Evolutionary conservation across 768 basidiomycete genomes (phyloP), one percentile per base, ranked within the genome.

Genomic region (Suillus luteus): DNA sequence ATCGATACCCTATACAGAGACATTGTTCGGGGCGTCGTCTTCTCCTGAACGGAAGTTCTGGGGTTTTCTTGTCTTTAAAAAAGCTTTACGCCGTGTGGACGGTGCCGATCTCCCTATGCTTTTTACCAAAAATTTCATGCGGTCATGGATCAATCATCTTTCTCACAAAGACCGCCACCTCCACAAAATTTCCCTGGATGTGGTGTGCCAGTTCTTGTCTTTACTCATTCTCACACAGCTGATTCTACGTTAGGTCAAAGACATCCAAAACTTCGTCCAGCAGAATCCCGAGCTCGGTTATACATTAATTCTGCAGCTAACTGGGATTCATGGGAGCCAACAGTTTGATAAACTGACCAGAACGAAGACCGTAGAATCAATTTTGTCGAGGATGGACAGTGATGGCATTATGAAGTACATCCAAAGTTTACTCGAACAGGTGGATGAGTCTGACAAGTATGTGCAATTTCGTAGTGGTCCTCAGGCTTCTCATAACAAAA

Each of bases 71-170:
- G 84, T 96, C 22, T 92, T 98, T 77, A 86, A 89, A 70, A 90
- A 86, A 66, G 87, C 93, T 9, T 79, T 97, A 48, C 83, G 85
- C 17, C 86, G 87, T 43, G 83, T 93, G 37, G 79, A 83, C 17
- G 75, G 85, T 19, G 77, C 84, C 52, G 89, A 86, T 60, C 81
- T 96, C 69, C 90, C 93, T 0, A 88, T 93, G 83, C 80, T 99
- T 40, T 95, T 99, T 74, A 96, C 93, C 22, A 90, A 90, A 70
- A 95, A 97, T 74, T 92, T 97, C 71, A 95, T 98, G 91, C 89
- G 95, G 43, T 90, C 90, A 43, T 96, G 96, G 93, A 96, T 96
- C 64, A 96, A 96, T 72, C 95, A 99, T 75, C 82, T 99, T 24
- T 91, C 93, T 0, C 89, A 92, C 61, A 83, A 83, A 52, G 96